These are phyloP conservation scores for Picochlorum sp. DNA, from an alignment of 139 green algal genomes.

Conservation along the genomic window DNA sequence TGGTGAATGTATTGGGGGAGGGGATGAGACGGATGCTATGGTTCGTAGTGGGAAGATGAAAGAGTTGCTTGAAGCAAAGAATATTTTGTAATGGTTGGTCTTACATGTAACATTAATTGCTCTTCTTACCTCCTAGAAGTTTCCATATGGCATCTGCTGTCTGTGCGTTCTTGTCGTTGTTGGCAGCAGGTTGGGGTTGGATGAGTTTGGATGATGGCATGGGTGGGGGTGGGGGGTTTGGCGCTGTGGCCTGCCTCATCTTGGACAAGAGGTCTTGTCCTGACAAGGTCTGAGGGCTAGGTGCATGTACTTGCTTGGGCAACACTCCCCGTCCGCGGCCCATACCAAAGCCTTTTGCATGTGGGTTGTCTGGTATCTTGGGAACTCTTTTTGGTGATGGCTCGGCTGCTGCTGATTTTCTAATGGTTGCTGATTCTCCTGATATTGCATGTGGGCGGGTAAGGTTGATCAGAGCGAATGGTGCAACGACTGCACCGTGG, in stretches of 20 bases:
- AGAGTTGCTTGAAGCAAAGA: slow-evolving; percentile 18
- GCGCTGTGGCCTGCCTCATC: not conserved
- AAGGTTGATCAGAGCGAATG: slow-evolving; percentile 39
- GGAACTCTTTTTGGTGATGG: not conserved
- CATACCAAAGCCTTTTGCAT: slow-evolving; percentile 4
- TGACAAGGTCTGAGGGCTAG: not conserved
- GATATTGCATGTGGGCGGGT: slow-evolving; percentile 33
- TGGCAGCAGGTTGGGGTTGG: not conserved
- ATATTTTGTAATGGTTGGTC: slow-evolving; percentile 6
- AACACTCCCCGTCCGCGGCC: not conserved
- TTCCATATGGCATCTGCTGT: not conserved
- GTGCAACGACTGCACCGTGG: slow-evolving; percentile 27
- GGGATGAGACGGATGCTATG: slow-evolving; percentile 28
- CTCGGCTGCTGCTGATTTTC: not conserved
- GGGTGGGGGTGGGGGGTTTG: not conserved
- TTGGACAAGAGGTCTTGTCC: not conserved
- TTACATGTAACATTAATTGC: not conserved
- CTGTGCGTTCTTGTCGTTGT: not conserved
- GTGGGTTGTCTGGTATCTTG: slow-evolving; percentile 1
- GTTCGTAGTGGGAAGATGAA: slow-evolving; percentile 28
- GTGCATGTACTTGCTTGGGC: not conserved
- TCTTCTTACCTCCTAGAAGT: not conserved
- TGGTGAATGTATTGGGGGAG: slow-evolving; percentile 30
- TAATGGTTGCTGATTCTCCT: slow-evolving; percentile 14
- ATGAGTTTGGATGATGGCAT: slow-evolving; percentile 1